Evolutionary conservation across 768 basidiomycete species (phyloP), one percentile per base, ranked within the genome.

Genomic region (Auricularia auricula-judae): DNA sequence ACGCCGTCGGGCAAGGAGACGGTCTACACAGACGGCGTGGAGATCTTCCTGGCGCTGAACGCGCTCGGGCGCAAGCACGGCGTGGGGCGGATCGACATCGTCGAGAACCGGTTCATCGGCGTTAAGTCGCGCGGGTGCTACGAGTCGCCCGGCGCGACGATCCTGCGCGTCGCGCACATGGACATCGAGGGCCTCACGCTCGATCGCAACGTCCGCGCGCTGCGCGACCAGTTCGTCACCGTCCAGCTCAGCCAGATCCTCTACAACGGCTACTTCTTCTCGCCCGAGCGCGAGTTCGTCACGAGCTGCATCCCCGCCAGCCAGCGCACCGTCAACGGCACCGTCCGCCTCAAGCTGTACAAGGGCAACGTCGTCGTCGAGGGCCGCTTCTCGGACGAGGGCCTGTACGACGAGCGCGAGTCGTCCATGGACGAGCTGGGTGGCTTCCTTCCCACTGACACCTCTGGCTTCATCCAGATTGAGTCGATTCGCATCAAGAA

Each of bases 61-160:
- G 80, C 89, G 1, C 86, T 98, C 66, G 97, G 89, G 42, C 83
- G 96, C 68, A 92, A 91, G 73, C 96, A 99, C 76, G 97, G 95
- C 68, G 84, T 99, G 67, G 96, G 97, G 35, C 86, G 97, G 66
- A 90, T 98, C 77, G 97, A 99, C 75, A 98, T 99, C 71, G 97
- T 99, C 72, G 96, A 99, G 80, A 99, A 99, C 81, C 85, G 97
- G 63, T 99, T 97, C 80, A 98, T 98, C 74, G 97, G 97, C 64
- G 97, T 99, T 73, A 99, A 98, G 77, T 93, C 91, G 60, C 91
- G 97, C 36, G 97, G 97, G n/a, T 99, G 97, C 79, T 99, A 99
- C 80, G 97, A 99, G 77, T 89, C 91, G 1, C 97, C 97, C 16
- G 97, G 88, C 4, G 97, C 93, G 29, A 97, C 95, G 61, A 98